Evolutionary conservation across 805 yeast genomes (phyloP), one percentile per base, ranked within the genome.

Genomic region (Saccharomycopsis sp.): DNA sequence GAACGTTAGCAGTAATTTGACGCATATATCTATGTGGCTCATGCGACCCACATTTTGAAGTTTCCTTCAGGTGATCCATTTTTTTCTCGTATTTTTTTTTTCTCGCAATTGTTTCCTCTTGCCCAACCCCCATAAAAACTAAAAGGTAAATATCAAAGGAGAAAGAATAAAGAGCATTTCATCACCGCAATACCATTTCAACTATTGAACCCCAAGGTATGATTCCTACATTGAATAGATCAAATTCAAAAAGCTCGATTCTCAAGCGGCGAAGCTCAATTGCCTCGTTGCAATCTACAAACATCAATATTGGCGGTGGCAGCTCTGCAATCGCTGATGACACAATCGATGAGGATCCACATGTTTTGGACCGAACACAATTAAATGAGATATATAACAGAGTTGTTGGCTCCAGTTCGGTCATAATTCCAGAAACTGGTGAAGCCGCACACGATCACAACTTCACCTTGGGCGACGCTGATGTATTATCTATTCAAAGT

Each of bases 401-500:
- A 30, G 50, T 51, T 5, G 25, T 42, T 16, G 39, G 36, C 7
- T 38, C 33, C 15, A 42, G 64, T 27, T 65, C 74, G 0, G 64
- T 63, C 20, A 66, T 69, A n/a, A 41, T 65, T 17, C 68, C 75
- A 0, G 63, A 63, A 18, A 65, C 74, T 0, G 74, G 71, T 1
- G 62, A 58, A 43, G 55, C 62, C 12, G 27, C 46, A n/a, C 38
- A 34, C 19, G 29, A 29, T 20, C 32, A 34, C 10, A 12, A 5
- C n/a, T 19, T 42, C 38, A 34, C 16, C 20, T 17, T 42, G n/a
- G n/a, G n/a, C n/a, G n/a, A n/a, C n/a, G n/a, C n/a, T n/a, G n/a
- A n/a, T n/a, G n/a, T n/a, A n/a, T n/a, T n/a, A n/a, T n/a, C n/a
- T n/a, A n/a, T n/a, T n/a, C n/a, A n/a, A n/a, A n/a, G n/a, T n/a